These are phyloP conservation scores for Mariannaea sp. DNA, from an alignment of 2,329 filamentous ascomycete genomes.

Conservation along the genomic window DNA sequence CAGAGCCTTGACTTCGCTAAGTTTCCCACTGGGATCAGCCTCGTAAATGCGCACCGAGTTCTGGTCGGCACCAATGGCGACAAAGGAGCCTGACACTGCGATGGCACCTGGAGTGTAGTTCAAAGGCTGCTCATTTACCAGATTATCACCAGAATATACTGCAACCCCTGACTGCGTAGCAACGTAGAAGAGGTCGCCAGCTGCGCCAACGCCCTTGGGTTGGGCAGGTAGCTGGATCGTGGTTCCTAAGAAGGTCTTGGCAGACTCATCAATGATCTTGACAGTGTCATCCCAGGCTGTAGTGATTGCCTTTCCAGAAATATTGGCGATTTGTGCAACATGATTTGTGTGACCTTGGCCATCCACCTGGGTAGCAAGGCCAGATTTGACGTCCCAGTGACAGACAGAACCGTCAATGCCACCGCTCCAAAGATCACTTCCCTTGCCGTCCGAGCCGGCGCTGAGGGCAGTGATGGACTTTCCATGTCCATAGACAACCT, in stretches of 20 bases:
- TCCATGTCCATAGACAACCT: conserved; percentile 83
- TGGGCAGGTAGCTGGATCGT: conserved; percentile 74
- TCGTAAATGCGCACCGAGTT: conserved; percentile 77
- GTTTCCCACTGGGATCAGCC: conserved; percentile 57
- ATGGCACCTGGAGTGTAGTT: conserved; percentile 71
- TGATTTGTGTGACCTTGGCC: conserved; percentile 86
- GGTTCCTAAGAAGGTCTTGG: conserved; percentile 75
- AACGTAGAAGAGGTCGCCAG: conserved; percentile 58
- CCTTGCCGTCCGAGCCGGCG: conserved; percentile 52
- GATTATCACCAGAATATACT: conserved; percentile 63
- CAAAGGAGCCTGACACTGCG: conserved; percentile 66
- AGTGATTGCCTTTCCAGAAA: conserved; percentile 72
- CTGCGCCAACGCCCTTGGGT: conserved; percentile 73
- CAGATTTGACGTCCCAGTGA: conserved; percentile 78
- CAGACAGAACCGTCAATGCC: conserved; percentile 90
- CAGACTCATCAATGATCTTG: conserved; percentile 74
- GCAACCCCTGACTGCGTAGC: conserved; percentile 58
- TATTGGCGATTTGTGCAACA: conserved; percentile 73
- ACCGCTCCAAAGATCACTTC: conserved; percentile 78
- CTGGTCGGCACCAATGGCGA: conserved; percentile 78
- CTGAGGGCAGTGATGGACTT: conserved; percentile 83
- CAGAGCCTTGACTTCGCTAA: conserved; percentile 61
- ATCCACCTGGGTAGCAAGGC: conserved; percentile 71
- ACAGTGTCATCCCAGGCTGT: conserved; percentile 95
- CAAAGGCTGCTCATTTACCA: conserved; percentile 63